Evolutionary conservation across 208 protist species (phyloP).

Genomic region (Trypanosomatidae sp.): DNA sequence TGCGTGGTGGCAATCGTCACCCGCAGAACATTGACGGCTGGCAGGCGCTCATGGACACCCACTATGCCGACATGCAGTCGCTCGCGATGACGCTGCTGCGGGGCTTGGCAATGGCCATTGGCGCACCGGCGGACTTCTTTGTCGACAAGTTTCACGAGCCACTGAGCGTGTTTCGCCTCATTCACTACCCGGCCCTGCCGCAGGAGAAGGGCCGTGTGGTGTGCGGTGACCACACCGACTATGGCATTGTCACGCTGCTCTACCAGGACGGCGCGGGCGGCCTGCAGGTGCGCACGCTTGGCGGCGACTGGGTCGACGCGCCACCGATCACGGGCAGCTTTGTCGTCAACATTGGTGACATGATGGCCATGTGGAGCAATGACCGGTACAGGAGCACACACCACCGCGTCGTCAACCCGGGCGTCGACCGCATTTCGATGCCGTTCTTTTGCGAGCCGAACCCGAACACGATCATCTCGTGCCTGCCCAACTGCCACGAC

Average conservation of each 20-base stretch:
- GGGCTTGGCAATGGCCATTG: constrained; percentile 39
- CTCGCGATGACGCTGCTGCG: constrained; percentile 36
- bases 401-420: constrained; percentile 58
- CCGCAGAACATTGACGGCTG: constrained; percentile 31
- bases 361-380: constrained; percentile 81
- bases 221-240: constrained; percentile 66
- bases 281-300: constrained; percentile 38
- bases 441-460: constrained; percentile 80
- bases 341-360: constrained; percentile 83
- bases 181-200: constrained; percentile 53
- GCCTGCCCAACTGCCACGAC: constrained; percentile 49
- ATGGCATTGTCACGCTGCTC: constrained; percentile 69
- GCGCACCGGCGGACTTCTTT: constrained; percentile 34
- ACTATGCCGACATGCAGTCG: constrained; percentile 46
- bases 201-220: constrained; percentile 25
- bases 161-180: constrained; percentile 59
- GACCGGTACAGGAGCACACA: constrained; percentile 49
- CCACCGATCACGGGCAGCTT: constrained; percentile 38
- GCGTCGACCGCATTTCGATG: constrained; percentile 61
- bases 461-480: constrained; percentile 38
- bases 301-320: constrained; percentile 53
- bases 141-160: constrained; percentile 44
- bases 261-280: constrained; percentile 49
- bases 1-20: constrained; percentile 54
- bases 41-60: constrained; percentile 32